A percentile compares a stretch with the other conserved stretches of the same genome.
These are phyloP conservation scores for Carex pumila DNA, from an alignment of 176 grass and related monocot species.

Conservation along the genomic window DNA sequence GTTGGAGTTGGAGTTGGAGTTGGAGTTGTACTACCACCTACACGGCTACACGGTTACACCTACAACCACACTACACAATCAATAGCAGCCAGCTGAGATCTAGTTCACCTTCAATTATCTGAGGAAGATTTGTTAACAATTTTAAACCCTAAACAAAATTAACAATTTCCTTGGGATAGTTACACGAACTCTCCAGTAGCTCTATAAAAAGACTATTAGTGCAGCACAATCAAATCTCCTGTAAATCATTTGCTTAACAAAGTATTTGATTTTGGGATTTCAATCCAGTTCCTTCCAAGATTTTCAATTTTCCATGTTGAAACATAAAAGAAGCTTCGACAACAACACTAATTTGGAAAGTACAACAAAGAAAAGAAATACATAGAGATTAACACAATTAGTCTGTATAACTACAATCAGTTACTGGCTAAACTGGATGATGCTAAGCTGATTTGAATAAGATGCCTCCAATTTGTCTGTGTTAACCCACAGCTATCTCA, in stretches of 20 bases:
- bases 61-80: no score
- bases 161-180: no score
- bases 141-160: no score
- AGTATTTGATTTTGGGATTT: background rate
- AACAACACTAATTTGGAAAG: background rate
- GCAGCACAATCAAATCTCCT: background rate
- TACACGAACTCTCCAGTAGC: no score
- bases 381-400: background rate
- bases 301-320: background rate
- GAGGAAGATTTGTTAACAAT: no score
- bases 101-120: no score
- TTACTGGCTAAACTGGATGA: background rate
- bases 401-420: background rate
- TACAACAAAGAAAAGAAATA: no score
- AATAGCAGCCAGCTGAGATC: no score
- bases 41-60: no score
- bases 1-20: no score
- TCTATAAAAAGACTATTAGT: no score
- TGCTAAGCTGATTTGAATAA: background rate
- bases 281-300: background rate
- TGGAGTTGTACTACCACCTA: no score
- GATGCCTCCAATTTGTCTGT: background rate
- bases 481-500: background rate
- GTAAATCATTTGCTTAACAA: background rate
- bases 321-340: background rate